A percentile compares a stretch with the other conserved stretches of the same genome.
Conservation (phyloP, 1,139 yeast genomes). For the Taiozyma sp. region DNA sequence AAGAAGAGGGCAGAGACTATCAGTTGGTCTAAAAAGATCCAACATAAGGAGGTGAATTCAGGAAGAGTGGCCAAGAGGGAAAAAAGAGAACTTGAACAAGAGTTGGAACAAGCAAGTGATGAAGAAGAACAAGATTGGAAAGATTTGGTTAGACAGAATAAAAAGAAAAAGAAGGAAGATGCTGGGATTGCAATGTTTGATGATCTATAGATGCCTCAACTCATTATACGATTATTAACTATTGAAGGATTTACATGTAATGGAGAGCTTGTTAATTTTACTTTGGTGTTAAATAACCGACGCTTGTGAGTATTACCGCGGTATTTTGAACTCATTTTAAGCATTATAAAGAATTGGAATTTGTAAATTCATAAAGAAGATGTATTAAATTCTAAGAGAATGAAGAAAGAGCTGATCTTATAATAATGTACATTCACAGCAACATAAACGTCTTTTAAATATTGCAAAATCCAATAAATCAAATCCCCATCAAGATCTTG, state of each 20-base stretch:
- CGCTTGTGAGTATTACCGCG: not conserved
- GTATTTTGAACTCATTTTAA: not conserved
- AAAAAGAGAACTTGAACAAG: constrained; percentile 30
- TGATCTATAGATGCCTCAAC: constrained; percentile 41
- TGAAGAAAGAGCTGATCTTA: no score
- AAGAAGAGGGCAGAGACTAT: constrained; percentile 40
- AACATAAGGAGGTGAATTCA: constrained; percentile 55
- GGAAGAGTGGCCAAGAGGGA: constrained; percentile 40
- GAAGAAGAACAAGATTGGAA: constrained; percentile 75
- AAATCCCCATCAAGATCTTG: no score
- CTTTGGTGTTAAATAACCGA: not conserved
- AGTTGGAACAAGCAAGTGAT: constrained; percentile 41
- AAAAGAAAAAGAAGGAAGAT: constrained; percentile 37
- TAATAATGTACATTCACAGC: no score
- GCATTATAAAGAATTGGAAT: not conserved
- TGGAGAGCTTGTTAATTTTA: no score
- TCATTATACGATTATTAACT: not conserved
- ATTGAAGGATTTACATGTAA: no score
- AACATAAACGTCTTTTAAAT: no score
- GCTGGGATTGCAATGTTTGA: constrained; percentile 63
- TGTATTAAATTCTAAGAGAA: no score
- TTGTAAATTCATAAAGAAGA: no score
- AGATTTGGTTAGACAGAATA: constrained; percentile 61
- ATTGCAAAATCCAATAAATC: no score
- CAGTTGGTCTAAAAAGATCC: constrained; percentile 75